Conservation (phyloP, 108 stramenopile species). For the Chaetoceros tenuissimus region DNA sequence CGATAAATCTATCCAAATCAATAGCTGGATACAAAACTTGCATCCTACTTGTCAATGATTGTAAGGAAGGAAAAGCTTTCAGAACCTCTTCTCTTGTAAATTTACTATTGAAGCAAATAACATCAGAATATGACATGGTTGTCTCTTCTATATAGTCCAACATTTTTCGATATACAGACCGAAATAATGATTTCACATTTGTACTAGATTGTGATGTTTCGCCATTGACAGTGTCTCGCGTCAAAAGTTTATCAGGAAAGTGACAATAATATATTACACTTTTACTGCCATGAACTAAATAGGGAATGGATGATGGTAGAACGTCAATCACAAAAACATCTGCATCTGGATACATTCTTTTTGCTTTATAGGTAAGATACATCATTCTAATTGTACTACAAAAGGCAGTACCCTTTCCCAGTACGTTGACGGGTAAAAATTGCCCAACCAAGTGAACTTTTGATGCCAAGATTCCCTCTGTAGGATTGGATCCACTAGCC, state of each 20-base stretch:
- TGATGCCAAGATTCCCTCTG: conserved; percentile 38
- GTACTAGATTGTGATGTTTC: conserved; percentile 3
- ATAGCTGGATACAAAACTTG: conserved; percentile 81
- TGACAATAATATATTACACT: conserved; percentile 96
- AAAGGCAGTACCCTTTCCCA: conserved; percentile 43
- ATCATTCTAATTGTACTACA: conserved; percentile 62
- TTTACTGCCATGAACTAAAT: conserved; percentile 42
- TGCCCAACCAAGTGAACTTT: conserved; percentile 51
- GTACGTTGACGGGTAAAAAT: conserved; percentile 59
- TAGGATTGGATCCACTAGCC: conserved; percentile 3
- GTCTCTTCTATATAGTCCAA: conserved; percentile 73
- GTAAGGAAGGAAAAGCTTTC: conserved; percentile 57
- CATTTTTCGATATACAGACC: conserved; percentile 41
- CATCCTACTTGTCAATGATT: conserved; percentile 6
- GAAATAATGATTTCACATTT: conserved; percentile 9
- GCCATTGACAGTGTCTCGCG: conserved; percentile 46
- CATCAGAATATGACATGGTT: conserved; percentile 73
- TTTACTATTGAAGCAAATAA: conserved; percentile 87
- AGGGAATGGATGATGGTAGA: conserved; percentile 81
- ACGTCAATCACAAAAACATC: conserved; percentile 80
- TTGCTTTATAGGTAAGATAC: conserved; percentile 42
- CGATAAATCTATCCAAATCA: conserved; percentile 24
- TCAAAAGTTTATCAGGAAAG: conserved; percentile 96
- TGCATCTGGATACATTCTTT: conserved; percentile 35
- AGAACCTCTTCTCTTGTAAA: conserved; percentile 80